Percentiles rank a stretch among this genome's conserved stretches.
phyloP scores from a whole-genome alignment of 23 red algal genomes.

The Chondrus crispus region DNA sequence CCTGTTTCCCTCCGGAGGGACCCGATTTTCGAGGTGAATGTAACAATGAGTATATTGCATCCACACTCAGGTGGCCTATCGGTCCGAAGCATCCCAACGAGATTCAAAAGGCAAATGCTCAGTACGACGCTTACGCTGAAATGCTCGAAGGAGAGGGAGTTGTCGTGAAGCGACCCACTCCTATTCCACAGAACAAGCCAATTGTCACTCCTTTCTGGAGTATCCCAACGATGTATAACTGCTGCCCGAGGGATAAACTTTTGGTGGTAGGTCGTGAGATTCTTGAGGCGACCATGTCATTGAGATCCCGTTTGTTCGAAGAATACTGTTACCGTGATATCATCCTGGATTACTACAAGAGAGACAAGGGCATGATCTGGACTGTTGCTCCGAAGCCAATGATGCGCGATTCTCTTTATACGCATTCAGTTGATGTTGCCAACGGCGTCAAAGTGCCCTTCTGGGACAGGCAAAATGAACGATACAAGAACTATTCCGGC shows the following conservation, averaged over 20 bases:
- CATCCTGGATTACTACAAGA: constrained; percentile 18
- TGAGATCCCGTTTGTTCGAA: constrained; percentile 17
- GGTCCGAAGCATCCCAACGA: constrained; percentile 15
- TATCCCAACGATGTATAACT: constrained; percentile 10
- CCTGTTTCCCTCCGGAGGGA: constrained; percentile 27
- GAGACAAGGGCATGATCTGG: constrained; percentile 28
- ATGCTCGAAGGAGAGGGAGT: constrained; percentile 37
- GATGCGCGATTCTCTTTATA: constrained; percentile 26
- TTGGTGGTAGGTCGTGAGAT: constrained; percentile 18
- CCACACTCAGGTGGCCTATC: constrained; percentile 13
- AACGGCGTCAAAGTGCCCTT: not conserved
- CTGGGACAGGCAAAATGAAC: constrained; percentile 7
- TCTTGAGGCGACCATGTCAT: constrained; percentile 4
- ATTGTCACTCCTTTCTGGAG: constrained; percentile 17
- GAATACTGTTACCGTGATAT: constrained; percentile 34
- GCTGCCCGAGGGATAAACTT: constrained; percentile 38
- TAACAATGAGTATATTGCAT: constrained; percentile 33
- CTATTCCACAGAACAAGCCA: not conserved
- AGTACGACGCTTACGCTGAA: constrained; percentile 11
- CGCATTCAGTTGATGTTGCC: not conserved
- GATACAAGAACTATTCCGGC: not conserved
- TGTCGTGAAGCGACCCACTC: not conserved
- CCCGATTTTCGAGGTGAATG: constrained; percentile 20
- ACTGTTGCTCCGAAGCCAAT: constrained; percentile 25
- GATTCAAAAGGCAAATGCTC: not conserved